phyloP scores from a whole-genome alignment of 306 rosid genomes.

The Sphenostylis stenocarpa region DNA sequence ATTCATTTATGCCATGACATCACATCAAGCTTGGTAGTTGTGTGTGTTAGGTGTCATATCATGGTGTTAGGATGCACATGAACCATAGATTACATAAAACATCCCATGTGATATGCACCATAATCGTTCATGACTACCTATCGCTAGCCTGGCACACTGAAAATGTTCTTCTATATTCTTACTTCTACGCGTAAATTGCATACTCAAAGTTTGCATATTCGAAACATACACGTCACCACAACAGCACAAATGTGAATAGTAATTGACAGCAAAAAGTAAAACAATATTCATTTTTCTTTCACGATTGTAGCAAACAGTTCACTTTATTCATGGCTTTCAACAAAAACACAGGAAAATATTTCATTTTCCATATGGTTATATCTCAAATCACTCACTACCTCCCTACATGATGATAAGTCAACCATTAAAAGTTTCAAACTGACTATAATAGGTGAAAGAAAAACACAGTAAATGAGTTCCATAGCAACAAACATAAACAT shows the following conservation, averaged over 20 bases:
- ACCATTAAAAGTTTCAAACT: not conserved
- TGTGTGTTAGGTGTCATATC: constrained; percentile 6
- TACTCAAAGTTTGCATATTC: not conserved
- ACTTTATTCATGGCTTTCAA: constrained; percentile 39
- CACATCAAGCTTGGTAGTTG: constrained; percentile 1
- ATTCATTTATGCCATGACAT: not conserved
- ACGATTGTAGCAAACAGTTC: constrained; percentile 17
- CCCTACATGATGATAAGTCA: not conserved
- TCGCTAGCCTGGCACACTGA: not conserved
- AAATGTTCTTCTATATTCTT: not conserved
- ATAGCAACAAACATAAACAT: constrained; percentile 16
- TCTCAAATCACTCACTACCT: constrained; percentile 27
- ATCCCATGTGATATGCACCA: not conserved
- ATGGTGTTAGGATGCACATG: not conserved
- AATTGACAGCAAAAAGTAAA: not conserved
- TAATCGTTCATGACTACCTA: not conserved
- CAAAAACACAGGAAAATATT: constrained; percentile 26
- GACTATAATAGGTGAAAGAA: constrained; percentile 9
- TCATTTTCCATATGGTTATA: not conserved
- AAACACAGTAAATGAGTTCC: constrained; percentile 8
- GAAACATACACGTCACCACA: not conserved
- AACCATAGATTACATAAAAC: constrained; percentile 18
- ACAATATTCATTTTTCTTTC: constrained; percentile 8
- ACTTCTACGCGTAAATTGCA: not conserved
- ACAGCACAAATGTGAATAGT: not conserved